Conservation (phyloP, 2,329 filamentous ascomycete species). For the Colletotrichum sp. region DNA sequence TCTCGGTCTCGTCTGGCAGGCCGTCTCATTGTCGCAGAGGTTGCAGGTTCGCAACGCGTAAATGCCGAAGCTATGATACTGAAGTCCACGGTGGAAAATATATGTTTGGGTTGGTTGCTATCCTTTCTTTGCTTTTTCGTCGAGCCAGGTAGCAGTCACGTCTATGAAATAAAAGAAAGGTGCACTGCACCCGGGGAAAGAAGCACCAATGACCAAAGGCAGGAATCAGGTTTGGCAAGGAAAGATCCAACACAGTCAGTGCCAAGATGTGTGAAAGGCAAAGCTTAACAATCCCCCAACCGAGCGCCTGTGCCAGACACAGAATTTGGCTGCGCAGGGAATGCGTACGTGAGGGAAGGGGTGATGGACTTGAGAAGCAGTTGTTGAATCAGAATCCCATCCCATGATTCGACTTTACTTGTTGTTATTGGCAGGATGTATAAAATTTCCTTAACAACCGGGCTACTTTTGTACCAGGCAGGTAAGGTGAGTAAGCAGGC, state of each 20-base stretch:
- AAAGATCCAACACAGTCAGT: neutral
- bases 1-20: neutral
- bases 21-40: neutral
- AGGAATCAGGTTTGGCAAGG: neutral
- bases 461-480: neutral
- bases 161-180: neutral
- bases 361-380: neutral
- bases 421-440: neutral
- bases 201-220: neutral
- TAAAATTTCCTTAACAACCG: neutral
- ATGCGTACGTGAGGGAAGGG: too few relatives aligned
- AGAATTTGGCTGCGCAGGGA: neutral
- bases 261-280: constrained; percentile 5
- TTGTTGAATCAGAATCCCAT: neutral
- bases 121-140: neutral
- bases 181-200: neutral
- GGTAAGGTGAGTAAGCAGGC: neutral
- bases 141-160: neutral
- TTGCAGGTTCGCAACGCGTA: neutral
- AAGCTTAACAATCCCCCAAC: neutral
- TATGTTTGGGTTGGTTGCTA: neutral
- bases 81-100: neutral
- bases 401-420: neutral
- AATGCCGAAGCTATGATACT: neutral
- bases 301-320: neutral